These are phyloP conservation scores for Cucumis melo DNA, from an alignment of 306 rosid genomes.

Conservation along the genomic window DNA sequence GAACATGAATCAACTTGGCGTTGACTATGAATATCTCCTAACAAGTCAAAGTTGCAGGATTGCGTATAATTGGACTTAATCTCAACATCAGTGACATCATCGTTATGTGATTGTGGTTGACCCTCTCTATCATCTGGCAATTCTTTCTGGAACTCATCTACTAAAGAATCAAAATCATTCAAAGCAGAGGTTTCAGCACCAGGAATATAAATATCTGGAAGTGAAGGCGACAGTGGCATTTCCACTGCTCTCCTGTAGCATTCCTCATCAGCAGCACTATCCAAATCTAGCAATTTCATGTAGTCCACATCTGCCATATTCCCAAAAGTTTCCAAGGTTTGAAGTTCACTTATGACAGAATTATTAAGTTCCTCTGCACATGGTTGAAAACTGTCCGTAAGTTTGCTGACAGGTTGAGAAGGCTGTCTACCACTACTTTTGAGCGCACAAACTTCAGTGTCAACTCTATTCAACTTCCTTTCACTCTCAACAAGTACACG, in stretches of 20 bases:
- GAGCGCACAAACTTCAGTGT: constrained; percentile 16
- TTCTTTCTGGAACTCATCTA: constrained; percentile 20
- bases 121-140: constrained; percentile 13
- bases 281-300: constrained; percentile 49
- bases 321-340: constrained; percentile 19
- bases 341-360: constrained; percentile 15
- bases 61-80: constrained; percentile 23
- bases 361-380: constrained; percentile 19
- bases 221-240: constrained; percentile 50
- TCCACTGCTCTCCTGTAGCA: constrained; percentile 32
- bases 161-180: constrained; percentile 16
- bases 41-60: constrained; percentile 4
- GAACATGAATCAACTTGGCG: background rate
- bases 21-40: constrained; percentile 7
- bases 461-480: constrained; percentile 12
- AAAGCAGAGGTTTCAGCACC: constrained; percentile 12
- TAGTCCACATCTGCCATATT: constrained; percentile 30
- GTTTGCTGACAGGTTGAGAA: constrained; percentile 11
- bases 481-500: constrained; percentile 11
- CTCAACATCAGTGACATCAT: constrained; percentile 24
- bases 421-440: constrained; percentile 9
- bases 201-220: constrained; percentile 28
- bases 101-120: constrained; percentile 10
- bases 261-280: constrained; percentile 55
- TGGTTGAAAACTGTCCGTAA: constrained; percentile 15